Conservation (phyloP, 352 stramenopile genomes). For the Phytophthora foliorum region DNA sequence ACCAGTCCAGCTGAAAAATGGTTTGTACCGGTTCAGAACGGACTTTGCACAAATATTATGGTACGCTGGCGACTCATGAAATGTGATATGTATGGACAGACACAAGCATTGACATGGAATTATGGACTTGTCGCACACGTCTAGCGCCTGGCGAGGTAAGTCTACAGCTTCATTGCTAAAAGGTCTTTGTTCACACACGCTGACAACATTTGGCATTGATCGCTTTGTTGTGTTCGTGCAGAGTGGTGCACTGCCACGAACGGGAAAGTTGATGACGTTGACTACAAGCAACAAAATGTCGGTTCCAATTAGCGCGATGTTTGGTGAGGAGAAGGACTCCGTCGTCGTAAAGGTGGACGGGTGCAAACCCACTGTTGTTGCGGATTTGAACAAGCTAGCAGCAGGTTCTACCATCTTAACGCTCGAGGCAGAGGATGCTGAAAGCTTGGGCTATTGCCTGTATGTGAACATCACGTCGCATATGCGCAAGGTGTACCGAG, state of each 20-base stretch:
- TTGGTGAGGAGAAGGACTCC: slow-evolving; percentile 81
- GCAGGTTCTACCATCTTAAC: slow-evolving; percentile 76
- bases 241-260: slow-evolving; percentile 49
- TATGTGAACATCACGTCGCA: slow-evolving; percentile 86
- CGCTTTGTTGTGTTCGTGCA: slow-evolving; percentile 24
- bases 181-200: neutral
- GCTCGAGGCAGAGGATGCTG: slow-evolving; percentile 69
- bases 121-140: slow-evolving; percentile 77
- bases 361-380: slow-evolving; percentile 86
- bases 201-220: neutral
- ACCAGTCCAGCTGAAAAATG: slow-evolving; percentile 91
- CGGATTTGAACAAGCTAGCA: slow-evolving; percentile 68
- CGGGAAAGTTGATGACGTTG: slow-evolving; percentile 55
- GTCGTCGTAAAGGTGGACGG: slow-evolving; percentile 88
- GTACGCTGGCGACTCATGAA: slow-evolving; percentile 3
- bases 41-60: neutral
- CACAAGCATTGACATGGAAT: slow-evolving; percentile 84
- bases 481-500: slow-evolving; percentile 90
- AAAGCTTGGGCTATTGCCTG: slow-evolving; percentile 79
- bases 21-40: slow-evolving; percentile 36
- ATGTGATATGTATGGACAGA: slow-evolving; percentile 40
- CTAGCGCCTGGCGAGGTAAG: slow-evolving; percentile 60
- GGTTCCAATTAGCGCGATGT: slow-evolving; percentile 83
- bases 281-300: slow-evolving; percentile 87
- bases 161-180: neutral